phyloP scores from a whole-genome alignment of 257 asterid genomes.

The Paraleonurus japonicus region DNA sequence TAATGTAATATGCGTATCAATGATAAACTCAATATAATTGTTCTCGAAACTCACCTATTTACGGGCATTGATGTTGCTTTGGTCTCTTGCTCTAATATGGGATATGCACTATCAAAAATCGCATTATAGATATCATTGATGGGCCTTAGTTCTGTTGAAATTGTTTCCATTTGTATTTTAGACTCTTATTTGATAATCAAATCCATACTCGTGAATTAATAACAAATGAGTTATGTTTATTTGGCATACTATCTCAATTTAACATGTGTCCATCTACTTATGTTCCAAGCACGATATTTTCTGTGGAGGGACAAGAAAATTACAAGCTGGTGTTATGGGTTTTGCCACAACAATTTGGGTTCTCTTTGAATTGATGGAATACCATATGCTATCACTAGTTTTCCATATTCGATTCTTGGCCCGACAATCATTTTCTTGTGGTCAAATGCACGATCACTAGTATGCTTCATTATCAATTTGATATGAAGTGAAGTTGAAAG shows the following conservation, averaged over 20 bases:
- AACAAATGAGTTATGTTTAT: neutral
- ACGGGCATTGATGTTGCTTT: neutral
- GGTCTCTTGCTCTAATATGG: neutral
- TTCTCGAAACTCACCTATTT: neutral
- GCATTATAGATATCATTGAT: neutral
- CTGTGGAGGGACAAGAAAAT: conserved; percentile 93
- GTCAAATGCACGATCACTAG: conserved; percentile 89
- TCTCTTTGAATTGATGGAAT: conserved; percentile 85
- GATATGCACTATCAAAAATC: neutral
- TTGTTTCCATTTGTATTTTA: neutral
- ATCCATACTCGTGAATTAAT: neutral
- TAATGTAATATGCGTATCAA: neutral
- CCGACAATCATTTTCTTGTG: conserved; percentile 71
- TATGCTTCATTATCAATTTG: too few relatives aligned
- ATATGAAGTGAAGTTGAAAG: too few relatives aligned
- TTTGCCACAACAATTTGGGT: conserved; percentile 84
- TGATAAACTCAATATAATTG: neutral
- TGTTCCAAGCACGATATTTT: conserved; percentile 80
- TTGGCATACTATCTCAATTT: neutral
- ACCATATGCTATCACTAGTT: conserved; percentile 77
- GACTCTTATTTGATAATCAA: neutral
- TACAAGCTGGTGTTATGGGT: conserved; percentile 74
- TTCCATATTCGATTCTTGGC: conserved; percentile 75
- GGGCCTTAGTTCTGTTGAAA: neutral
- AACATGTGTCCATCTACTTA: neutral